These are phyloP conservation scores for Hibiscus tridactylites DNA, from an alignment of 345 rosid species.

Conservation along the genomic window DNA sequence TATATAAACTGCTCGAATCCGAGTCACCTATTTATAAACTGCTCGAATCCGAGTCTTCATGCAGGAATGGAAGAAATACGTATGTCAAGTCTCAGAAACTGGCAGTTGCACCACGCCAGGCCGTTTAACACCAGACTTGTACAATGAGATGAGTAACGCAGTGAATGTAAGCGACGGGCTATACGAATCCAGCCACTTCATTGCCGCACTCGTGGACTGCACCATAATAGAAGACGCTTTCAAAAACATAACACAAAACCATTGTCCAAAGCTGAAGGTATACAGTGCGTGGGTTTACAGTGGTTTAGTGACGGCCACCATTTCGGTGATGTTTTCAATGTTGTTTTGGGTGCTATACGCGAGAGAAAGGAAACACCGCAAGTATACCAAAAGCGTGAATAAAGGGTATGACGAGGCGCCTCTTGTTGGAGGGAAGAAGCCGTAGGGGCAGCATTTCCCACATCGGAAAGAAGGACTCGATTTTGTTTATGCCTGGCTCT, in stretches of 20 bases:
- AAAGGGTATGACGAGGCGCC: slow-evolving; percentile 7
- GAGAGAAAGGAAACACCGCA: slow-evolving; percentile 39
- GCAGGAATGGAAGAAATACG: slow-evolving; percentile 44
- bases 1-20: too few species aligned
- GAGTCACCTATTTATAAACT: too few species aligned
- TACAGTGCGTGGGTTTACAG: slow-evolving; percentile 33
- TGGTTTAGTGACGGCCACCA: slow-evolving; percentile 35
- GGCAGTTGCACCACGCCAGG: slow-evolving; percentile 34
- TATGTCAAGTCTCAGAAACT: slow-evolving; percentile 35
- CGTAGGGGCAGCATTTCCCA: too few species aligned
- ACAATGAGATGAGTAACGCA: slow-evolving; percentile 27
- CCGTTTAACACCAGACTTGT: slow-evolving; percentile 29
- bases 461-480: too few species aligned
- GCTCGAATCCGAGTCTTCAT: neutral
- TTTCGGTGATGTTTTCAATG: slow-evolving; percentile 37
- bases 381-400: slow-evolving; percentile 13
- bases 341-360: slow-evolving; percentile 44
- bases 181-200: slow-evolving; percentile 26
- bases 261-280: slow-evolving; percentile 29
- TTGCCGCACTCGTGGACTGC: slow-evolving; percentile 30
- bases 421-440: slow-evolving; percentile 2
- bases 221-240: slow-evolving; percentile 31
- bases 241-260: slow-evolving; percentile 9
- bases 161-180: slow-evolving; percentile 37
- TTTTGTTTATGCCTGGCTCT: too few species aligned